phyloP scores from a whole-genome alignment of 306 rosid species.

The Vicia sativa region DNA sequence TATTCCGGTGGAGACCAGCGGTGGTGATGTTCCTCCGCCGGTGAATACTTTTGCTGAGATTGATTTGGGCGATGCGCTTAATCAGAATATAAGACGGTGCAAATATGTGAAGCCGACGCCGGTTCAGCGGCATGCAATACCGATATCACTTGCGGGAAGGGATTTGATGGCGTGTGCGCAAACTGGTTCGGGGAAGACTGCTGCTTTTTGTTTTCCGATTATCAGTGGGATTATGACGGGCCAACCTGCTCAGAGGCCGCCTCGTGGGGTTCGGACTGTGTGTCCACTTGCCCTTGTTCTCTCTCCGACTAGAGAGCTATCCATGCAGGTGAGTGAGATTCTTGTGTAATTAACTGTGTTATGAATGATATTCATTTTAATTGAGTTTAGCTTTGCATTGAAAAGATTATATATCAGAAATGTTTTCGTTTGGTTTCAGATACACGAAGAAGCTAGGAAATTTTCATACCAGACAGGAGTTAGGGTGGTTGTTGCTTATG shows the following conservation, averaged over 20 bases:
- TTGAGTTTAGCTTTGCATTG: conserved; percentile 20
- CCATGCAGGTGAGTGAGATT: conserved; percentile 85
- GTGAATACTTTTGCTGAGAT: conserved; percentile 89
- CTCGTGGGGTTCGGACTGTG: conserved; percentile 74
- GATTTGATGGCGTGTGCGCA: conserved; percentile 96
- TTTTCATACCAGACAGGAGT: conserved; percentile 81
- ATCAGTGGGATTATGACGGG: conserved; percentile 86
- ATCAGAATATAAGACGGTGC: conserved; percentile 72
- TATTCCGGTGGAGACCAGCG: conserved; percentile 87
- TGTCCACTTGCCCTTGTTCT: conserved; percentile 88
- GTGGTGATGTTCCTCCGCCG: conserved; percentile 71
- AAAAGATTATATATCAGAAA: neutral
- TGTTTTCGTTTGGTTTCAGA: conserved; percentile 55
- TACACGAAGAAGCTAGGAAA: conserved; percentile 76
- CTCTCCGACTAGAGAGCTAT: conserved; percentile 91
- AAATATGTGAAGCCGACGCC: conserved; percentile 89
- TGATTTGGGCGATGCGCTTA: conserved; percentile 83
- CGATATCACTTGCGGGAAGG: conserved; percentile 77
- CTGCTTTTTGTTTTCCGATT: conserved; percentile 91
- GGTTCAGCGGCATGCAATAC: conserved; percentile 85
- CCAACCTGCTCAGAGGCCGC: conserved; percentile 64
- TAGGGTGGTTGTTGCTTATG: conserved; percentile 92
- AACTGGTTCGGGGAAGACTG: conserved; percentile 92
- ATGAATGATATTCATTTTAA: neutral
- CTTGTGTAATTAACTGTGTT: neutral